Conservation (phyloP, 176 grass and related monocot species). For the Neostapfia colusana region DNA sequence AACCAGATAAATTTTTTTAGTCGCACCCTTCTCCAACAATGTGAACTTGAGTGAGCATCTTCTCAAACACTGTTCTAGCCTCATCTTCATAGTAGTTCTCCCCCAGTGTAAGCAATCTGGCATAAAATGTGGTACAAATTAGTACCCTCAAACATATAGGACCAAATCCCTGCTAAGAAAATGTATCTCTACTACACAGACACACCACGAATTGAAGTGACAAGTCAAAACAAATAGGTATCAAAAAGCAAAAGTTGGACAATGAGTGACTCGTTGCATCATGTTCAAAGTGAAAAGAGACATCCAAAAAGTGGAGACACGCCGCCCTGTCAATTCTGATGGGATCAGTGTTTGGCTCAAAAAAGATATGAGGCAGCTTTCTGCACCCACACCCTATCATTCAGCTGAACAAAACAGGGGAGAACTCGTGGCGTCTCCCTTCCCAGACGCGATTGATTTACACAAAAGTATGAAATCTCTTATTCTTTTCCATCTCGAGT, state of each 20-base stretch:
- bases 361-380: constrained; percentile 15
- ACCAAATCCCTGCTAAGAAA: neutral
- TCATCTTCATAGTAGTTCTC: constrained; percentile 83
- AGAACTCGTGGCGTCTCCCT: neutral
- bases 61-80: constrained; percentile 47
- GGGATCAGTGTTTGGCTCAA: constrained; percentile 33
- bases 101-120: constrained; percentile 77
- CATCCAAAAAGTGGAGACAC: constrained; percentile 21
- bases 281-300: constrained; percentile 20
- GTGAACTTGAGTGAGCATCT: constrained; percentile 77
- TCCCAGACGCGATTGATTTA: neutral
- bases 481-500: neutral
- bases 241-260: constrained; percentile 21
- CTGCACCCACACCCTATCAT: neutral
- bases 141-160: constrained; percentile 11
- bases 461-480: neutral
- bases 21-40: constrained; percentile 91
- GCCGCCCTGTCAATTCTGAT: constrained; percentile 12
- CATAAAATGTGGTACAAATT: constrained; percentile 31
- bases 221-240: neutral
- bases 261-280: constrained; percentile 23
- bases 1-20: neutral
- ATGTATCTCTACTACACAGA: neutral
- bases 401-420: neutral
- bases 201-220: neutral